Base-by-base conservation (phyloP, 345 rosid species). In the Hirschfeldia incana region DNA sequence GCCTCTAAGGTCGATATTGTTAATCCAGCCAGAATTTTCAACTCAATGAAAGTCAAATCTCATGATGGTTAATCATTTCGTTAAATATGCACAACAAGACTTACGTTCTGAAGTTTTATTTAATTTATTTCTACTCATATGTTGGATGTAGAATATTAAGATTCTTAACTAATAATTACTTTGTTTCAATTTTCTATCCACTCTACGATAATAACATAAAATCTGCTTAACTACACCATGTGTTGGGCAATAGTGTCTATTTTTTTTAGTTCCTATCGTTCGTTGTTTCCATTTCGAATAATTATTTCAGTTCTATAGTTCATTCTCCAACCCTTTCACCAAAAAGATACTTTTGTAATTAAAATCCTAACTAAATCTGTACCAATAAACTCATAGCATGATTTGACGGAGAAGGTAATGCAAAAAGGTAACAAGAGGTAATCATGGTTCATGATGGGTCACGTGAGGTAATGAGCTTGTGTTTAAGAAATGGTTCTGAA, bases 1-100 rank as follows among this genome's bases (percentile, higher is more conserved):
- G 73, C 65, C 28, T 75, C 83, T 61, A 70, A 74, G 26, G 55
- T 30, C 65, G 34, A 69, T 60, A 55, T 60, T 70, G 79, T 80
- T 66, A 71, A 80, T 76, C 65, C 65, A 76, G 33, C 49, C 65
- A 71, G 33, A 70, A 65, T 46, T 34, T 76, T 76, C 74, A 76
- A 81, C 76, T 33, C 69, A 10, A 49, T 34, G 32, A 2, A 57
- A 76, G 80, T 70, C 80, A 66, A 33, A 70, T 70, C 69, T 75
- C 70, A 80, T 80, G 80, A 80, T 80, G 83, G 34, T 80, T 58
- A 80, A 70, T 80, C 80, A 76, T 80, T 69, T 63, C 76, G 79
- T 80, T 70, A 79, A 75, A 75, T 37, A 55, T 17, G 51, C 65
- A 80, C 36, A 69, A 64, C 15, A 75, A 58, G 55, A 67, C 73